phyloP scores from a whole-genome alignment of 495 filamentous ascomycete species.

The Aspergillus affinis region DNA sequence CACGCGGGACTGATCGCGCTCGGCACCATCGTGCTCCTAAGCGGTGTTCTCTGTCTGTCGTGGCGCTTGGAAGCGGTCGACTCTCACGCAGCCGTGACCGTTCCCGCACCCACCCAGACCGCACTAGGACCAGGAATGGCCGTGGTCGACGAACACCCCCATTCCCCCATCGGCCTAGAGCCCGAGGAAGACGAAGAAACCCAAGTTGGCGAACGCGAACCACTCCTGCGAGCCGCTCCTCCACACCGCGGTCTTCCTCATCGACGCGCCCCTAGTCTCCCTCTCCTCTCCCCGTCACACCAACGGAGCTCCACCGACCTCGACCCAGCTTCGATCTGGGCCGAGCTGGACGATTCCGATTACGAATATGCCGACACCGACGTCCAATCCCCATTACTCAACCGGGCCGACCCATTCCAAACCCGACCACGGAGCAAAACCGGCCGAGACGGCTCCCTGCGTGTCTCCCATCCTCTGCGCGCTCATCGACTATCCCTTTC shows the following conservation, averaged over 20 bases:
- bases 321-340: constrained; percentile 50
- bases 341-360: constrained; percentile 50
- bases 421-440: constrained; percentile 31
- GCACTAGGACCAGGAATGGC: constrained; percentile 46
- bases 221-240: constrained; percentile 30
- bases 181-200: constrained; percentile 34
- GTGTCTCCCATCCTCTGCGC: constrained; percentile 11
- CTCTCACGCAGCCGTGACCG: constrained; percentile 47
- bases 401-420: constrained; percentile 20
- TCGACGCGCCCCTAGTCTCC: constrained; percentile 41
- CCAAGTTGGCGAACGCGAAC: constrained; percentile 38
- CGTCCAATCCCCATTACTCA: constrained; percentile 14
- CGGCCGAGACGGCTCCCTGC: constrained; percentile 21
- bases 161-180: constrained; percentile 23
- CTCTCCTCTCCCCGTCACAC: constrained; percentile 19
- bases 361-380: constrained; percentile 23
- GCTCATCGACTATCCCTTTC: not conserved
- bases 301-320: constrained; percentile 32
- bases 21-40: constrained; percentile 81
- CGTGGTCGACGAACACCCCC: constrained; percentile 38
- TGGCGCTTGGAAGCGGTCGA: constrained; percentile 85
- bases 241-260: constrained; percentile 24
- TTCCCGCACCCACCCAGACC: constrained; percentile 40
- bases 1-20: constrained; percentile 83
- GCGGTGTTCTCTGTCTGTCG: constrained; percentile 86